Base-by-base conservation (phyloP, 352 stramenopile species). In the Phytophthora tubulina region DNA sequence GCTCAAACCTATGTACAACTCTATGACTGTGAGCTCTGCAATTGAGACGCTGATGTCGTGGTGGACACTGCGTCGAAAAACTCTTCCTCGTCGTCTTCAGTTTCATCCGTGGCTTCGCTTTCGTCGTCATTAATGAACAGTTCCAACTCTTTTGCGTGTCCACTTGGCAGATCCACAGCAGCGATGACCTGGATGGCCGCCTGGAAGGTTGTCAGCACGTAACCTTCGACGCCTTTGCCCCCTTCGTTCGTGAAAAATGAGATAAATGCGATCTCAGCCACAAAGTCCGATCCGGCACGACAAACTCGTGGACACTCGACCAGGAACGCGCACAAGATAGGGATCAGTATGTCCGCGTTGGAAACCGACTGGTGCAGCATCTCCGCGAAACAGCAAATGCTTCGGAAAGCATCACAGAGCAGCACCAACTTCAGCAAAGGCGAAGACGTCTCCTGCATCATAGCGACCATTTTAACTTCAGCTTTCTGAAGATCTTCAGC, bases 161-260 rank as follows among this genome's bases (percentile, higher is more conserved):
- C 81, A 49, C 63, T 73, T 6, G 76, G 80, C 36, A 91, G 60
- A 57, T 94, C 86, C 32, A 94, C 82, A 15, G 85, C 82, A 13
- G 72, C 85, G 14, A 94, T 82, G 11, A 92, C 85, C 36, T 92
- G 86, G 17, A 94, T 75, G 15, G 82, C 81, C 13, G 83, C 86
- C 57, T 94, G 82, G 56, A 94, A 90, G 27, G 83, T 93, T 11
- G 85, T 94, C 44, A 94, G 50, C 42, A 91, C 86, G 54, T 94
- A 94, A 1, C 85, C 85, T 72, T 94, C 86, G 21, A 92, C 85
- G 33, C 86, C 86, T 68, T 91, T 88, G 31, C 86, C 86, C 30
- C 86, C 86, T 33, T 85, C 86, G 35, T 90, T 82, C 31, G 85
- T 94, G 54, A 94, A 90, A 46, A 89, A 93, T 14, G 85, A 88